A percentile compares a stretch with the other conserved stretches of the same genome.
phyloP scores from a whole-genome alignment of 2,329 filamentous ascomycete genomes.

The Colletotrichum sublineola region DNA sequence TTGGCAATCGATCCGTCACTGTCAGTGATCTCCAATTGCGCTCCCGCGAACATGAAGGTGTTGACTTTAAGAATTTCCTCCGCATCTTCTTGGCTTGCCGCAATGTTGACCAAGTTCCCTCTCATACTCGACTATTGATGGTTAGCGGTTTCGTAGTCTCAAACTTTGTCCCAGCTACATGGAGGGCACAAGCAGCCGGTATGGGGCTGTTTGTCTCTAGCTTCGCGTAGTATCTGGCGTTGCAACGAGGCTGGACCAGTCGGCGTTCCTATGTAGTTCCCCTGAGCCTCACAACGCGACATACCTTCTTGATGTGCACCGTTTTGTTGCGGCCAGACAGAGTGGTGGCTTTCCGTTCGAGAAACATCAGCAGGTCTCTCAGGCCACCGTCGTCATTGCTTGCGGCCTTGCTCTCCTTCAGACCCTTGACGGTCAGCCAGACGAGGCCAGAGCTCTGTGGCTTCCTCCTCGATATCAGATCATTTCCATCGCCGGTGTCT shows the following conservation, averaged over 20 bases:
- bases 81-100: conserved; percentile 73
- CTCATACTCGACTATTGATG: conserved; percentile 76
- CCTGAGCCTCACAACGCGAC: conserved; percentile 59
- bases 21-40: conserved; percentile 68
- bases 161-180: conserved; percentile 47
- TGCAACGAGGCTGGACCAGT: conserved; percentile 54
- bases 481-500: conserved; percentile 40
- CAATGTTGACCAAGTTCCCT: conserved; percentile 78
- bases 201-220: conserved; percentile 56
- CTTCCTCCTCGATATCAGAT: conserved; percentile 41
- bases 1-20: conserved; percentile 59
- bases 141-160: conserved; percentile 71
- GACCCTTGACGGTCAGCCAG: conserved; percentile 68
- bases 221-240: conserved; percentile 42
- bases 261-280: conserved; percentile 46
- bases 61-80: conserved; percentile 77
- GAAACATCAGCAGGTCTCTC: conserved; percentile 73
- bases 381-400: conserved; percentile 76
- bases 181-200: conserved; percentile 54
- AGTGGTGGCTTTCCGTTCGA: conserved; percentile 77
- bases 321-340: conserved; percentile 58
- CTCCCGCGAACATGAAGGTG: conserved; percentile 76
- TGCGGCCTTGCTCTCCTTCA: conserved; percentile 77
- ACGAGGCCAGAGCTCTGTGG: conserved; percentile 40
- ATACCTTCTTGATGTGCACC: conserved; percentile 83